Percentiles rank a stretch among this genome's conserved stretches.
Conservation (phyloP, 2,329 filamentous ascomycete genomes). For the Herpotrichia juniperi region DNA sequence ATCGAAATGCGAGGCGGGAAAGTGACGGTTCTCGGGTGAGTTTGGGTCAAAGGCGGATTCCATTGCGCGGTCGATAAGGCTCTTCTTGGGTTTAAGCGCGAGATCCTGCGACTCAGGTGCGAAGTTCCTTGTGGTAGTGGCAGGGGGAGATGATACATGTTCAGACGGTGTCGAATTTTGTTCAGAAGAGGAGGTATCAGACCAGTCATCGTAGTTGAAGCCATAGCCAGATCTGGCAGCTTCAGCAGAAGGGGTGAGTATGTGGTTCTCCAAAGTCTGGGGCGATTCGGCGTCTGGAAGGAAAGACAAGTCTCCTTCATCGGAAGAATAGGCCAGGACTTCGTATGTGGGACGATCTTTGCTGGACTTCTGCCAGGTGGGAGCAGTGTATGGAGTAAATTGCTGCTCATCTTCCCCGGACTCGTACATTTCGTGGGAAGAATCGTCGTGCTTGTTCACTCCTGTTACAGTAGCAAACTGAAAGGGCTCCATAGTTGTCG, state of each 20-base stretch:
- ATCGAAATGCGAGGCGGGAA: neutral
- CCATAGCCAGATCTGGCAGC: slow-evolving; percentile 1
- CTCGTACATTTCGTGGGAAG: neutral
- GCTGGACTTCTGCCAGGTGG: neutral
- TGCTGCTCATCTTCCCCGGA: neutral
- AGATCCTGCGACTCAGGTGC: no score
- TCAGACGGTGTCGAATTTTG: neutral
- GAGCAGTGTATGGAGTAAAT: neutral
- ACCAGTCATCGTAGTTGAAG: slow-evolving; percentile 2
- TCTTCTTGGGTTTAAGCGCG: no score
- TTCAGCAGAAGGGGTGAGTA: neutral
- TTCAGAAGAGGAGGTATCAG: neutral
- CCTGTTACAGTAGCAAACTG: no score
- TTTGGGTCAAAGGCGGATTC: neutral
- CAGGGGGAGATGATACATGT: no score
- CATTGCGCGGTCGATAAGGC: neutral
- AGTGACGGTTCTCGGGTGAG: neutral
- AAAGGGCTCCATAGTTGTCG: no score
- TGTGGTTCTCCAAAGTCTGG: no score
- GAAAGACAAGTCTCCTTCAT: neutral
- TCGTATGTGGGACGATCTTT: neutral
- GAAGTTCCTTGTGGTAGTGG: neutral
- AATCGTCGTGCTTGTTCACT: no score
- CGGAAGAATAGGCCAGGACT: neutral
- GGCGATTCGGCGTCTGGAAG: neutral